These are phyloP conservation scores for Pseudopithomyces maydicus DNA, from an alignment of 2,329 filamentous ascomycete species.

Conservation along the genomic window DNA sequence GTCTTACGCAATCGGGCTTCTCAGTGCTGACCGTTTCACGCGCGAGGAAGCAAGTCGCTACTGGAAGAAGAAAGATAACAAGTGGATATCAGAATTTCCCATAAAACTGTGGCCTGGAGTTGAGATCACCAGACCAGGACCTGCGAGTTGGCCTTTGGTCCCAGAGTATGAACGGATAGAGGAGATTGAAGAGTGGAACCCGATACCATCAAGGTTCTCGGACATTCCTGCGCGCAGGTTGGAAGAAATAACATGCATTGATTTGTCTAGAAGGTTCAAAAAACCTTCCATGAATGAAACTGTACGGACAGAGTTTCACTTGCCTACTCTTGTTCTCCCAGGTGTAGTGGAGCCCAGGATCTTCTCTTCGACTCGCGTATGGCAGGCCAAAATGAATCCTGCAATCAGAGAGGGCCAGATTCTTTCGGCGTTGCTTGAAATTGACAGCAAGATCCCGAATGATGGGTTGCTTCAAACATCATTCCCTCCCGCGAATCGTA, in stretches of 20 bases:
- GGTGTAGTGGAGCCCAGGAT: constrained; percentile 11
- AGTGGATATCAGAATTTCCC: not conserved
- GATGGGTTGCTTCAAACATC: constrained; percentile 28
- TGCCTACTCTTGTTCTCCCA: constrained; percentile 8
- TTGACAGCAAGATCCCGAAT: constrained; percentile 26
- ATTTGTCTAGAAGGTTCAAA: constrained; percentile 17
- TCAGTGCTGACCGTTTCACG: constrained; percentile 34
- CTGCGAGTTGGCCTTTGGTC: constrained; percentile 18
- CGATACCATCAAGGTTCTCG: constrained; percentile 14
- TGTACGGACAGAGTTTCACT: not conserved
- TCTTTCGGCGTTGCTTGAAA: constrained; percentile 38
- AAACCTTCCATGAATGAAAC: not conserved
- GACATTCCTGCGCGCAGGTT: constrained; percentile 17
- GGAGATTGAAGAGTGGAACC: constrained; percentile 33
- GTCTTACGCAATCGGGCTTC: constrained; percentile 31
- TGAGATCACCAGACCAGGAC: not conserved
- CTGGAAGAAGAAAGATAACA: constrained; percentile 33
- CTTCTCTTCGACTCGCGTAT: constrained; percentile 10
- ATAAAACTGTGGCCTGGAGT: not conserved
- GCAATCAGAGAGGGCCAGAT: constrained; percentile 38
- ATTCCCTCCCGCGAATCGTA: constrained; percentile 27
- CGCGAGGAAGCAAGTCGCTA: constrained; percentile 33
- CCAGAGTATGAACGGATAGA: constrained; percentile 21
- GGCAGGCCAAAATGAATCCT: constrained; percentile 9
- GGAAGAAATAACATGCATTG: constrained; percentile 27